A percentile compares a stretch with the other conserved stretches of the same genome.
phyloP scores from a whole-genome alignment of 768 basidiomycete species.

The Agaricus sinodeliciosus region DNA sequence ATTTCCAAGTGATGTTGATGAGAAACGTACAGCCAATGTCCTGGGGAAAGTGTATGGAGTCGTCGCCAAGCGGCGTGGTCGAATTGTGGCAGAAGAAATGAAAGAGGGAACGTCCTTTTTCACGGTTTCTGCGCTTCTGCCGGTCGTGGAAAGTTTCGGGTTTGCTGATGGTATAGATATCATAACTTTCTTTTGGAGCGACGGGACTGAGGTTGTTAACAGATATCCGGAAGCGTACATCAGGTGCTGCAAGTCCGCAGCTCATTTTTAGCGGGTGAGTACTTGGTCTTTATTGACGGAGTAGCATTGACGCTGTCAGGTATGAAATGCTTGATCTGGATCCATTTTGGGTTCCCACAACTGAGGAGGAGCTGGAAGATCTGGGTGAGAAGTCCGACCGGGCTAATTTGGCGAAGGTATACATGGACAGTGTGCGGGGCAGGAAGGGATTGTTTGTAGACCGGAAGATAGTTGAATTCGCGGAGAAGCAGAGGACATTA shows the following conservation, averaged over 20 bases:
- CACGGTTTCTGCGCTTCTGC: constrained; percentile 82
- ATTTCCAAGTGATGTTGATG: constrained; percentile 12
- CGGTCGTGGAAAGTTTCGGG: constrained; percentile 96
- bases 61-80: constrained; percentile 83
- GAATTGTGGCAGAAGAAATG: constrained; percentile 97
- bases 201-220: constrained; percentile 4
- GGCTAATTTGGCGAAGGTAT: constrained; percentile 86
- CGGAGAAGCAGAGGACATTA: constrained; percentile 94
- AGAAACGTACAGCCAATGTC: constrained; percentile 66
- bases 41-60: constrained; percentile 97
- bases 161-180: constrained; percentile 77
- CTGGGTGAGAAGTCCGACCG: constrained; percentile 94
- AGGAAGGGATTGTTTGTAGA: constrained; percentile 96
- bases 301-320: constrained; percentile 26
- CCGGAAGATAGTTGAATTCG: constrained; percentile 88
- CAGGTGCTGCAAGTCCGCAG: constrained; percentile 95
- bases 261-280: constrained; percentile 90
- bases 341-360: constrained; percentile 97
- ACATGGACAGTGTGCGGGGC: constrained; percentile 86
- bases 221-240: constrained; percentile 96
- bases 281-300: too few relatives aligned
- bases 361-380: constrained; percentile 94
- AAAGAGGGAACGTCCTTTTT: constrained; percentile 96
- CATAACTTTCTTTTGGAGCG: not conserved
- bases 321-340: constrained; percentile 93